Base-by-base conservation (phyloP, 345 rosid genomes). In the Hypericum androsaemum region DNA sequence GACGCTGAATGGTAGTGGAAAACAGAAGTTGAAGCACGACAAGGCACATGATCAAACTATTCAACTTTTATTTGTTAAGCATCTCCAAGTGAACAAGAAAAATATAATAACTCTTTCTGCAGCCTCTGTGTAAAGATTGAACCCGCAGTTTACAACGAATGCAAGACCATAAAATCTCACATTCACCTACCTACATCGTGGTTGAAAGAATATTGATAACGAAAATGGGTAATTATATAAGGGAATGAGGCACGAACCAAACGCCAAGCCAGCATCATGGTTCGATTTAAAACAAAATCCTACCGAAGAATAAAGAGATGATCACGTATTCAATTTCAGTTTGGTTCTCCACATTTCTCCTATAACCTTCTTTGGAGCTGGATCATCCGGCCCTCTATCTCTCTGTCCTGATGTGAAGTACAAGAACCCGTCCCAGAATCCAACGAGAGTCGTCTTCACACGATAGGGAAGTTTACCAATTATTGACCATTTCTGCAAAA, bases 351-450 rank as follows among this genome's bases (percentile, higher is more conserved):
- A 88, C 86, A 81, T 71, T 37, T 92, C 96, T 41, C 83, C 95
- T 1, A 78, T 44, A 32, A 92, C 96, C 74, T 92, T 92, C 68
- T 56, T 82, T 0, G 96, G 98, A 1, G 84, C 62, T 5, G 98
- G 96, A 76, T 92, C 78, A 45, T 64, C 72, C 10, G 86, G 84
- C 50, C 98, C 98, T 67, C 60, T 92, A 70, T 92, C 95, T 60
- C 95, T 87, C 67, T 92, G 95, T 62, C 98, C 98, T 0, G 96
- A 92, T 22, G 96, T 92, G 71, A 84, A 85, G 74, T 92, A 88
- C 57, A 92, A 58, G 75, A 78, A 73, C 41, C 95, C 98, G 15
- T 85, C 67, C 94, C 95, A 84, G 59, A 71, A 81, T 1, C 95
- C 95, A 37, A 83, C 96, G 37, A 84, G 74, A 0, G 95, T 87